Conservation (phyloP, 768 basidiomycete genomes). For the Xerocomus spinulosus region DNA sequence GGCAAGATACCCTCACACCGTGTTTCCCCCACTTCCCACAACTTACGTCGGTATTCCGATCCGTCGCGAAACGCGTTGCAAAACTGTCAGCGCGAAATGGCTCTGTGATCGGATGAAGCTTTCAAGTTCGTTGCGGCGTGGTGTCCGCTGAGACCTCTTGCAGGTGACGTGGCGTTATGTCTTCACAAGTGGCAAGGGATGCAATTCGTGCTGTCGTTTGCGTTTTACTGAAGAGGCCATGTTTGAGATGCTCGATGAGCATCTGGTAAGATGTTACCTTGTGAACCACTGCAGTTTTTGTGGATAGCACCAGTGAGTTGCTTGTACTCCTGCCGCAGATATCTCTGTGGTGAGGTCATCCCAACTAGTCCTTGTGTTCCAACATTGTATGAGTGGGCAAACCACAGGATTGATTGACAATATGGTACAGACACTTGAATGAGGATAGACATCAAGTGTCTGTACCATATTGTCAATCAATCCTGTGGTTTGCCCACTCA, state of each 20-base stretch:
- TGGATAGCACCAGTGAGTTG: constrained; percentile 62
- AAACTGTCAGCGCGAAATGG: constrained; percentile 40
- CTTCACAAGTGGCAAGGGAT: constrained; percentile 70
- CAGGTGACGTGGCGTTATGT: constrained; percentile 67
- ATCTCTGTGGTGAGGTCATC: constrained; percentile 68
- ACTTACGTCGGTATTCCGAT: constrained; percentile 52
- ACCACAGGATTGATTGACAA: too few species aligned
- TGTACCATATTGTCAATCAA: too few species aligned
- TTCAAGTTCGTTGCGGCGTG: background rate
- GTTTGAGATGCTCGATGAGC: constrained; percentile 66
- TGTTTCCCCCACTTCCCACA: constrained; percentile 57
- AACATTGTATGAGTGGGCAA: too few species aligned
- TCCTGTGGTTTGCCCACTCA: too few species aligned
- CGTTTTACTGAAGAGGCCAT: constrained; percentile 72
- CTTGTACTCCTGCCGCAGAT: constrained; percentile 87
- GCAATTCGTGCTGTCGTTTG: constrained; percentile 66
- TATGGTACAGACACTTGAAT: too few species aligned
- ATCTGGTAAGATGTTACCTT: background rate
- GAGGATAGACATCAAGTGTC: too few species aligned
- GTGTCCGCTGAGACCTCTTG: constrained; percentile 26
- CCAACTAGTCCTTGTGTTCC: too few species aligned
- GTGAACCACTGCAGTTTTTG: constrained; percentile 46
- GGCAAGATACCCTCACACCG: constrained; percentile 58
- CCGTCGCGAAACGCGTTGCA: constrained; percentile 54
- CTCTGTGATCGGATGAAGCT: constrained; percentile 40